phyloP scores from a whole-genome alignment of 163 green algal genomes.

The Chlamydomonas reinhardtii region DNA sequence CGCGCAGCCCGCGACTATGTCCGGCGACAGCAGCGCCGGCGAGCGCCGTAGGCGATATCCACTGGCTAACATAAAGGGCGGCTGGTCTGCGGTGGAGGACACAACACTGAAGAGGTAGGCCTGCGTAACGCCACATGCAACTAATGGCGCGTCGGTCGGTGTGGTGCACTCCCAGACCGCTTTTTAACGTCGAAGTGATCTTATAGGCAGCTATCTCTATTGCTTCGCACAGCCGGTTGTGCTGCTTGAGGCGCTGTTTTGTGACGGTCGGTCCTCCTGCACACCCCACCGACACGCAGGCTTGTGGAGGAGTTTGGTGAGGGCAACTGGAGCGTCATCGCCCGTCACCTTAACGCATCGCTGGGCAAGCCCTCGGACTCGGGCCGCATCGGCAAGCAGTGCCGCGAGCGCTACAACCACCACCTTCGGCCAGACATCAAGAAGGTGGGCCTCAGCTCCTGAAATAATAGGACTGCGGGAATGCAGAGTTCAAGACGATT shows the following conservation, averaged over 20 bases:
- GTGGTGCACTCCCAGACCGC: background rate
- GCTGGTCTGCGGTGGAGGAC: constrained; percentile 79
- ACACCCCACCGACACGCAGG: constrained; percentile 56
- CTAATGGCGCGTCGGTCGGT: background rate
- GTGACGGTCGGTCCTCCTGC: background rate
- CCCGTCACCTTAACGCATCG: constrained; percentile 65
- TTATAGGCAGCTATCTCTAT: background rate
- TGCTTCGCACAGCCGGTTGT: background rate
- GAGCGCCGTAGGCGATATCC: constrained; percentile 52
- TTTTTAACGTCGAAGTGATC: background rate
- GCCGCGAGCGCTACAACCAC: constrained; percentile 79
- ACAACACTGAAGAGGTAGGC: constrained; percentile 53
- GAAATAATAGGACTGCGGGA: background rate
- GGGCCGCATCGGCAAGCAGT: constrained; percentile 90
- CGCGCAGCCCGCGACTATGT: too few relatives aligned
- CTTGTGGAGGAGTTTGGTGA: constrained; percentile 82
- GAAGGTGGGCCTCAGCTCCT: constrained; percentile 22
- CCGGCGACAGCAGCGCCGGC: background rate
- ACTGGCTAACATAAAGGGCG: constrained; percentile 79
- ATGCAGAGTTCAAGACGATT: background rate
- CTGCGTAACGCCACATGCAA: background rate
- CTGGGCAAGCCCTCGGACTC: constrained; percentile 53
- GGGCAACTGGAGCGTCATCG: constrained; percentile 85
- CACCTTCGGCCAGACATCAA: constrained; percentile 88
- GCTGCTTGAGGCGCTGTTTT: too few relatives aligned